Evolutionary conservation across 1,284 basidiomycete genomes (phyloP).

Genomic region (Rhodotorula mucilaginosa): DNA sequence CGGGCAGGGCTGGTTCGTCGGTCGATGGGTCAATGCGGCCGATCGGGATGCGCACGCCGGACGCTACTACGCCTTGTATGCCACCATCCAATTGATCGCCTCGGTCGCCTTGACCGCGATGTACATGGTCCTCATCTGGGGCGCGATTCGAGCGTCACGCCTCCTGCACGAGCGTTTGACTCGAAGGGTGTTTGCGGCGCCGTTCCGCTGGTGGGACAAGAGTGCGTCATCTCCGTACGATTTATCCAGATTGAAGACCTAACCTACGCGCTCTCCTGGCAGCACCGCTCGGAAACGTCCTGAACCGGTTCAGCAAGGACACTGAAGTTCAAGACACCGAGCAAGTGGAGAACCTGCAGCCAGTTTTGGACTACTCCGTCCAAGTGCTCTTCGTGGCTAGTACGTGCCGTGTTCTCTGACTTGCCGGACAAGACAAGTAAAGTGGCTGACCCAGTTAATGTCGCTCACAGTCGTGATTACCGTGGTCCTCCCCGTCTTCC

Average conservation of each 20-base stretch:
- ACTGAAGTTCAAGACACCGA: slow-evolving; percentile 86
- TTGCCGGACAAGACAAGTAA: not conserved
- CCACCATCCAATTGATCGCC: slow-evolving; percentile 51
- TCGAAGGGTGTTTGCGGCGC: slow-evolving; percentile 77
- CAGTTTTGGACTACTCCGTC: slow-evolving; percentile 34
- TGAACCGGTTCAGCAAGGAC: slow-evolving; percentile 78
- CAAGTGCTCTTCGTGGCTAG: slow-evolving; percentile 36
- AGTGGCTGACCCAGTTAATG: too few species aligned
- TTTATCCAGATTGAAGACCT: not conserved
- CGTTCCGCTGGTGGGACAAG: slow-evolving; percentile 40
- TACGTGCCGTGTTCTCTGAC: not conserved
- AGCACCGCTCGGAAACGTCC: slow-evolving; percentile 23
- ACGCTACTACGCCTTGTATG: slow-evolving; percentile 77
- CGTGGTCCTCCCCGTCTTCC: slow-evolving; percentile 50
- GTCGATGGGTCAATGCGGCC: slow-evolving; percentile 49
- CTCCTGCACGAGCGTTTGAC: slow-evolving; percentile 56
- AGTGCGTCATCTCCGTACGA: not conserved
- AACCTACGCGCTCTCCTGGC: not conserved
- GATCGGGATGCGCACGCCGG: slow-evolving; percentile 43
- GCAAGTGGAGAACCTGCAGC: slow-evolving; percentile 72
- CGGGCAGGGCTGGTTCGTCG: slow-evolving; percentile 36
- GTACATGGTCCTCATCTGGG: slow-evolving; percentile 37
- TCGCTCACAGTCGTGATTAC: slow-evolving; percentile 54
- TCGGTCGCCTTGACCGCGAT: slow-evolving; percentile 41
- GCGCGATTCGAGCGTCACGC: slow-evolving; percentile 30